These are phyloP conservation scores for Pittosporum tobira DNA, from an alignment of 129 eudicot genomes.

Conservation along the genomic window DNA sequence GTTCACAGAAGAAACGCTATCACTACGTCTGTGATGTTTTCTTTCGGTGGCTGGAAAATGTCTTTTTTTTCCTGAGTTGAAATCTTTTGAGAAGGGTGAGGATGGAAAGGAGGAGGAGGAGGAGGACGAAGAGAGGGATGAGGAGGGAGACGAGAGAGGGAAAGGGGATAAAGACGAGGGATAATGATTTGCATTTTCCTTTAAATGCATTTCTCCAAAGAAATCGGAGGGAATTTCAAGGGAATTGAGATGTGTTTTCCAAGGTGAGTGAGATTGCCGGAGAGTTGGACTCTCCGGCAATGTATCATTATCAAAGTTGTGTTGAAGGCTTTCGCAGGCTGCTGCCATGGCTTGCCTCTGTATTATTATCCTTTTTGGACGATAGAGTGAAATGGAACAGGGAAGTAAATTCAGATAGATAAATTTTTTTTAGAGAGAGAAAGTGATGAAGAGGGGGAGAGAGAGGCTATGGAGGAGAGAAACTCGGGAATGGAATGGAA, in stretches of 20 bases:
- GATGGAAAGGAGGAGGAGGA: constrained; percentile 5
- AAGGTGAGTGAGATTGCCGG: constrained; percentile 38
- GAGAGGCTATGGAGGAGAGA: constrained; percentile 16
- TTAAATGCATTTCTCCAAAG: constrained; percentile 48
- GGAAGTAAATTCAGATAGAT: constrained; percentile 12
- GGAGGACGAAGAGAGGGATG: neutral
- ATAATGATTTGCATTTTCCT: constrained; percentile 25
- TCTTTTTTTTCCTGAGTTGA: neutral
- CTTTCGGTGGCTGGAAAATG: constrained; percentile 10
- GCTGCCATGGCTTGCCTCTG: constrained; percentile 57
- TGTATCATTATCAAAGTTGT: constrained; percentile 58
- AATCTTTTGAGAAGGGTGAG: neutral
- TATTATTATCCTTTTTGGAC: constrained; percentile 9
- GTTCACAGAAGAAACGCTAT: constrained; percentile 38
- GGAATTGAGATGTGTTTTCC: constrained; percentile 27
- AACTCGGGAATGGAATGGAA: constrained; percentile 12
- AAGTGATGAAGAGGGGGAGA: constrained; percentile 18
- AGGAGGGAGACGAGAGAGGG: constrained; percentile 6
- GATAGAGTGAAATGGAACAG: constrained; percentile 12
- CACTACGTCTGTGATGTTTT: constrained; percentile 22
- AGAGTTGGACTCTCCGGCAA: constrained; percentile 29
- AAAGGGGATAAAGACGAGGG: constrained; percentile 4
- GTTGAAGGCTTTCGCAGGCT: constrained; percentile 72
- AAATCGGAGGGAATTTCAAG: constrained; percentile 23
- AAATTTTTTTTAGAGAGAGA: neutral